Evolutionary conservation across 345 rosid genomes (phyloP), one percentile per base, ranked within the genome.

Genomic region (Eucalyptus leucophloia): DNA sequence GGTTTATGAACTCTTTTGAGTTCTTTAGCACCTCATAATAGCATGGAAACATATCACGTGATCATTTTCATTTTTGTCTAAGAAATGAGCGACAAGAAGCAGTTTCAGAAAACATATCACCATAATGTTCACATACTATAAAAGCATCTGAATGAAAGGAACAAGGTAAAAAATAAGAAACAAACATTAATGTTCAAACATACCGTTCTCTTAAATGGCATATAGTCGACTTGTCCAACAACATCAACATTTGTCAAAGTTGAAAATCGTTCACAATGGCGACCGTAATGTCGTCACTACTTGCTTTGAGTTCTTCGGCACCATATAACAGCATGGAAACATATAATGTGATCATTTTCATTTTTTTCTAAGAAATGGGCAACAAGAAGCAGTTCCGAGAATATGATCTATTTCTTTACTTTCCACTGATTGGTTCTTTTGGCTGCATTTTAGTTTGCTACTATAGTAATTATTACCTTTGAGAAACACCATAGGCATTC

Each of bases 181-280:
- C 37, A 45, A 58, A 8, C 47, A 34, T 17, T 60, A 49, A 58
- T 34, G 53, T 49, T 30, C 87, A 80, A 89, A 93, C 95, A 94
- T 94, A 97, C 98, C 92, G 95, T 93, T 96, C 99, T 88, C 98
- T 95, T 89, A 97, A 87, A 88, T 90, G 94, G 88, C 95, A 93
- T 72, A 95, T 93, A 93, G 90, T 91, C 85, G 95, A 91, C 92
- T 97, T 94, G 92, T 96, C 98, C 89, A 91, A 92, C 87, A 96
- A 89, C 91, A 95, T 88, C 93, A 97, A 89, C 49, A 96, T 91
- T 88, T 96, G 95, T 86, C 90, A 94, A 95, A 97, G 92, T 82
- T 97, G 98, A 90, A 94, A 92, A 89, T 96, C 99, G 92, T 94
- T 47, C 49, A 47, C 49, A 47, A 47, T 4, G 13, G 49, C 49